A percentile compares a stretch with the other conserved stretches of the same genome.
These are phyloP conservation scores for Silene coronaria DNA, from an alignment of 179 eudicot genomes.

Conservation along the genomic window DNA sequence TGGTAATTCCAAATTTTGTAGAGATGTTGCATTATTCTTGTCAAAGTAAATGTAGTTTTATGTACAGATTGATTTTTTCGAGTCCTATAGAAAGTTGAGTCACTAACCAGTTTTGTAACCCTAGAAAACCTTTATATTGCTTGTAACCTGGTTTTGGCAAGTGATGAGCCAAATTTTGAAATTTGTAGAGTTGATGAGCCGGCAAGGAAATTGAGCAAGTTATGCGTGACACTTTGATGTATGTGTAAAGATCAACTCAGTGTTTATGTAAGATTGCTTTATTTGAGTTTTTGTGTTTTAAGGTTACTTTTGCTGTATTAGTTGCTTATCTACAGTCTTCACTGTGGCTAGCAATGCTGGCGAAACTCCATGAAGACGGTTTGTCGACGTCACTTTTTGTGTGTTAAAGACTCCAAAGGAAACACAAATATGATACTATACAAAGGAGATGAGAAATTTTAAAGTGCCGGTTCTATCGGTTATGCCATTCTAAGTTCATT, in stretches of 20 bases:
- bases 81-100: constrained; percentile 7
- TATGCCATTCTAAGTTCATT: no score
- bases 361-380: no score
- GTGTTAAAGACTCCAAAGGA: no score
- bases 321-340: no score
- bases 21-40: constrained; percentile 14
- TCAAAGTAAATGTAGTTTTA: constrained; percentile 16
- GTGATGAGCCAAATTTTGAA: not conserved
- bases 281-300: no score
- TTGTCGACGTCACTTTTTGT: no score
- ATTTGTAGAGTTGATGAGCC: not conserved
- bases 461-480: no score
- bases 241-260: not conserved
- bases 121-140: not conserved
- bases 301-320: no score
- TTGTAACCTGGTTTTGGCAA: not conserved
- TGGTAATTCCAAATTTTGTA: constrained; percentile 29
- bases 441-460: no score
- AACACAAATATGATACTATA: no score
- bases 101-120: not conserved
- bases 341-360: no score
- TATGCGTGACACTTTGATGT: not conserved
- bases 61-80: constrained; percentile 21
- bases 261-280: not conserved
- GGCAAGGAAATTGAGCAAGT: not conserved